phyloP scores from a whole-genome alignment of 176 grass and related monocot species.

The Ensete glaucum region DNA sequence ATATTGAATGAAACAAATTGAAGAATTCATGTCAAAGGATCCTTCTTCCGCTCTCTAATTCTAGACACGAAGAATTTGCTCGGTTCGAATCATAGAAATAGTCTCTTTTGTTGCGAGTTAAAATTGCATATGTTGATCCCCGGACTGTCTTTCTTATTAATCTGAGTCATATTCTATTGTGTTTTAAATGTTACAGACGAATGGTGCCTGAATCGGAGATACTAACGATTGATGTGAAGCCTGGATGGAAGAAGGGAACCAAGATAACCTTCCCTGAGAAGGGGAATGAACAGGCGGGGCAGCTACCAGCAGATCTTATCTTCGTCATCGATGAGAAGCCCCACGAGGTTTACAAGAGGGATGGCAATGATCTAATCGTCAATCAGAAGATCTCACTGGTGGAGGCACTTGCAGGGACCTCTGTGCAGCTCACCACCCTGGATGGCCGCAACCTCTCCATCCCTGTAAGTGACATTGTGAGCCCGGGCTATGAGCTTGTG shows the following conservation, averaged over 20 bases:
- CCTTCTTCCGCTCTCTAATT: not conserved
- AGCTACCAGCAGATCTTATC: slow-evolving; percentile 37
- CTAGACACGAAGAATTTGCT: not conserved
- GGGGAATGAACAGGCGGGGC: slow-evolving; percentile 35
- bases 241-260: slow-evolving; percentile 82
- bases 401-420: slow-evolving; percentile 44
- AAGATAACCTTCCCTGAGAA: slow-evolving; percentile 68
- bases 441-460: slow-evolving; percentile 40
- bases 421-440: slow-evolving; percentile 35
- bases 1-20: not conserved
- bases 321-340: slow-evolving; percentile 75
- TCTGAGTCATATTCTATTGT: not conserved
- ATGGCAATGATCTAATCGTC: slow-evolving; percentile 48
- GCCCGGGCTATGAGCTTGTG: slow-evolving; percentile 47
- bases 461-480: slow-evolving; percentile 28
- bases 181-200: slow-evolving; percentile 19
- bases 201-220: slow-evolving; percentile 55
- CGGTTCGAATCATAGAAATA: not conserved
- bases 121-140: not conserved
- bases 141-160: not conserved
- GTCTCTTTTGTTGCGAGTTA: too few species aligned
- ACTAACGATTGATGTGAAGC: slow-evolving; percentile 60
- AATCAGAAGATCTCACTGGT: slow-evolving; percentile 32
- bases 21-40: not conserved
- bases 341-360: slow-evolving; percentile 46